phyloP scores from a whole-genome alignment of 495 filamentous ascomycete genomes.

The Pyrenopolyporus hunteri region DNA sequence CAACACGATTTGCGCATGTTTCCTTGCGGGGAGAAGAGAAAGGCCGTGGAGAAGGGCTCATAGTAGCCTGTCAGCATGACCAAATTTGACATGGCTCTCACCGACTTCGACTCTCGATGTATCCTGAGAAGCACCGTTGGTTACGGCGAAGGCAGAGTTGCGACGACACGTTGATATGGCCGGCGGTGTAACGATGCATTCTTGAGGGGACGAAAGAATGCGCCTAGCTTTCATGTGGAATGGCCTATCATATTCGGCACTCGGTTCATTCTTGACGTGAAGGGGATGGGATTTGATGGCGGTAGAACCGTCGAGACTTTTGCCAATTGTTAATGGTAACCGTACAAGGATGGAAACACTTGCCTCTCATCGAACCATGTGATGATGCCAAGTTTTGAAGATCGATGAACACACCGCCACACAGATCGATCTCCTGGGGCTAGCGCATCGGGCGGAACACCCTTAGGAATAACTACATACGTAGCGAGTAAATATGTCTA shows the following conservation, averaged over 20 bases:
- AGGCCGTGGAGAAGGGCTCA: not conserved
- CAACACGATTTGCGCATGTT: not conserved
- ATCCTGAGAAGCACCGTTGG: not conserved
- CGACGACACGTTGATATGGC: not conserved
- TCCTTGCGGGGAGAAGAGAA: not conserved
- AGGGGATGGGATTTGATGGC: not conserved
- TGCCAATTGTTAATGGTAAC: not conserved
- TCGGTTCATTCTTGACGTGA: not conserved
- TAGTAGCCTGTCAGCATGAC: not conserved
- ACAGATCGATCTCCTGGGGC: no score
- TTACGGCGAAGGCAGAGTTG: not conserved
- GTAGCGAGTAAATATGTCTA: no score
- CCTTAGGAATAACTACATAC: no score
- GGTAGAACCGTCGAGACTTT: not conserved
- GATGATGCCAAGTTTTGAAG: not conserved
- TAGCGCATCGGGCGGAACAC: no score
- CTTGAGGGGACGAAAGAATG: not conserved
- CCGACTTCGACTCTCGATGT: not conserved
- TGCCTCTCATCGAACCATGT: not conserved
- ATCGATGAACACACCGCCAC: no score
- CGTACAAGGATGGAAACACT: not conserved
- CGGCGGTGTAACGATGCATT: constrained; percentile 34
- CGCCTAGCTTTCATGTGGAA: not conserved
- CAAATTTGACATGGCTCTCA: not conserved
- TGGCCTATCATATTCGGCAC: not conserved